These are phyloP conservation scores for Lepraria neglecta DNA, from an alignment of 495 filamentous ascomycete genomes.

Conservation along the genomic window DNA sequence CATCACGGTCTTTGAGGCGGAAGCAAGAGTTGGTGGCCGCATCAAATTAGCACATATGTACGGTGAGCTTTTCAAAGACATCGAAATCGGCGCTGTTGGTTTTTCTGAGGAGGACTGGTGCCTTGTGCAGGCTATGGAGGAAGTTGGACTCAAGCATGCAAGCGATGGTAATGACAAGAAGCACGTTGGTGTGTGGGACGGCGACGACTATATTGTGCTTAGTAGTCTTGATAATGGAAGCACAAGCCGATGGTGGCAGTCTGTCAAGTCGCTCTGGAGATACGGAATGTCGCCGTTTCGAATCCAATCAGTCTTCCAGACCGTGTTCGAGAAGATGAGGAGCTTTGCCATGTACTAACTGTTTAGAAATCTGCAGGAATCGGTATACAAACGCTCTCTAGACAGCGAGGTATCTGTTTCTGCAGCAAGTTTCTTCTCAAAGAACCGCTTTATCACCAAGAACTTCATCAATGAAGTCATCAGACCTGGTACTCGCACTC, in stretches of 20 bases:
- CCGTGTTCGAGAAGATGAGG: not conserved
- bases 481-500: not conserved
- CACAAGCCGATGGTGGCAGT: not conserved
- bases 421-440: not conserved
- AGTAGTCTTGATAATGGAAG: not conserved
- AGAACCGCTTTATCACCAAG: not conserved
- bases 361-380: not conserved
- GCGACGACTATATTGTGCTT: not conserved
- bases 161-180: too few species aligned
- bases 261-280: not conserved
- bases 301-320: not conserved
- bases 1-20: not conserved
- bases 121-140: not conserved
- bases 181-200: not conserved
- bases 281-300: not conserved
- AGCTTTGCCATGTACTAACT: conserved; percentile 1
- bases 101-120: conserved; percentile 1
- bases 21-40: not conserved
- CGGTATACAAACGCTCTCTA: not conserved
- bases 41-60: not conserved
- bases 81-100: not conserved
- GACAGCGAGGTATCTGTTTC: too few species aligned
- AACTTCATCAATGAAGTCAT: not conserved
- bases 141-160: not conserved
- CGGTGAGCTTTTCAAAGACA: not conserved